phyloP scores from a whole-genome alignment of 306 rosid species.

The Pueraria montana region DNA sequence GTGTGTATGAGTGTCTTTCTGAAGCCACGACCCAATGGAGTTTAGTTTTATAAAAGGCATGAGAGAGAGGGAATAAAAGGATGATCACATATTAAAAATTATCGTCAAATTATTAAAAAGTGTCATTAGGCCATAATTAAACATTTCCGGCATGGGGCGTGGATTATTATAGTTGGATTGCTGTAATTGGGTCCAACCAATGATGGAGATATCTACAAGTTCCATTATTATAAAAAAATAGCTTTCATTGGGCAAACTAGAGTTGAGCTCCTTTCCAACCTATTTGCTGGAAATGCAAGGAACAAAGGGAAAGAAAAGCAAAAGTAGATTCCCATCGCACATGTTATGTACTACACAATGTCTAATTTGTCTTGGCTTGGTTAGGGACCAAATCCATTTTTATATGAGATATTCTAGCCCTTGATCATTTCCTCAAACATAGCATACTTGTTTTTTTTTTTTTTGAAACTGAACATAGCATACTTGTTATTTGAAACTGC shows the following conservation, averaged over 20 bases:
- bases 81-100: slow-evolving; percentile 40
- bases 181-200: slow-evolving; percentile 65
- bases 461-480: slow-evolving; percentile 47
- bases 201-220: slow-evolving; percentile 58
- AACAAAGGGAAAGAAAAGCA: slow-evolving; percentile 58
- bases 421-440: slow-evolving; percentile 57
- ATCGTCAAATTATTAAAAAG: slow-evolving; percentile 54
- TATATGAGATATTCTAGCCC: slow-evolving; percentile 38
- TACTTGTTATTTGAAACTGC: slow-evolving; percentile 42
- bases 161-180: slow-evolving; percentile 59
- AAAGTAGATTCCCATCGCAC: slow-evolving; percentile 80
- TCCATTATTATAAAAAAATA: slow-evolving; percentile 50
- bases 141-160: slow-evolving; percentile 45
- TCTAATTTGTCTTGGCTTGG: slow-evolving; percentile 72
- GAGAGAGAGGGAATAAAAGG: slow-evolving; percentile 18
- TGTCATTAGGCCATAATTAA: slow-evolving; percentile 61
- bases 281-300: slow-evolving; percentile 82
- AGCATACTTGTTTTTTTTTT: slow-evolving; percentile 40
- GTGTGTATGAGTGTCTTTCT: slow-evolving; percentile 31
- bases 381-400: slow-evolving; percentile 51
- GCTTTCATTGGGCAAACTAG: slow-evolving; percentile 60
- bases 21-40: slow-evolving; percentile 36
- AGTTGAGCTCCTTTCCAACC: slow-evolving; percentile 68
- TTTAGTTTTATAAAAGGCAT: slow-evolving; percentile 33
- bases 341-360: slow-evolving; percentile 62